A percentile compares a stretch with the other conserved stretches of the same genome.
These are phyloP conservation scores for Punica granatum DNA, from an alignment of 345 rosid genomes.

Conservation along the genomic window DNA sequence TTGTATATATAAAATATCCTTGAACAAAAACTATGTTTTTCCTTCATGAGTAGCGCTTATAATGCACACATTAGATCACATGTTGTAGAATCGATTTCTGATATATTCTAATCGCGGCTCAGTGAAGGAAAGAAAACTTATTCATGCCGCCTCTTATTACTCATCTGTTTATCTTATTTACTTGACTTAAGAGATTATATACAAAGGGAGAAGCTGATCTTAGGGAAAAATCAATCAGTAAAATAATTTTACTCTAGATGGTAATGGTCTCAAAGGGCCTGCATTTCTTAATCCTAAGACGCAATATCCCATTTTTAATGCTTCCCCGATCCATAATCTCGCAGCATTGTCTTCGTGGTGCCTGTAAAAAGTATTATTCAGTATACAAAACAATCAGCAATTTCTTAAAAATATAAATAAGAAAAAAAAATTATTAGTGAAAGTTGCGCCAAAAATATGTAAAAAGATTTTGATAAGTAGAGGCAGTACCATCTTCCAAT, in stretches of 20 bases:
- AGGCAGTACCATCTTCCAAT: conserved; percentile 55
- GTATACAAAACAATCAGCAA: neutral
- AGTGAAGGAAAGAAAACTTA: too few relatives aligned
- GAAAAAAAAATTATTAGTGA: too few relatives aligned
- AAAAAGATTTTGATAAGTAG: neutral
- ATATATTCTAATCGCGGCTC: too few relatives aligned
- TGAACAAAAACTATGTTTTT: too few relatives aligned
- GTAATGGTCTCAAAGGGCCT: conserved; percentile 37
- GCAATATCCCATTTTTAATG: conserved; percentile 23
- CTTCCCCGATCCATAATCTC: conserved; percentile 37
- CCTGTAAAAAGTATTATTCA: conserved; percentile 22
- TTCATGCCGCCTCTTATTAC: too few relatives aligned
- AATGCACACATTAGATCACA: too few relatives aligned
- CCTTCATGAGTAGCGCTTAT: too few relatives aligned
- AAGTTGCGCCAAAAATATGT: neutral
- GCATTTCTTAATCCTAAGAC: conserved; percentile 62
- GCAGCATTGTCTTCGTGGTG: conserved; percentile 54
- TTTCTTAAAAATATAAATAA: too few relatives aligned
- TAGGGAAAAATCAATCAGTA: neutral
- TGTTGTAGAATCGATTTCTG: too few relatives aligned
- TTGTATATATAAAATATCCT: too few relatives aligned
- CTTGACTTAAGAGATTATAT: neutral
- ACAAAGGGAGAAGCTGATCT: neutral
- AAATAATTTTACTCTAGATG: neutral
- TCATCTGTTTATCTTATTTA: too few relatives aligned